Base-by-base conservation (phyloP, 306 rosid species). In the Lathyrus oleraceus region DNA sequence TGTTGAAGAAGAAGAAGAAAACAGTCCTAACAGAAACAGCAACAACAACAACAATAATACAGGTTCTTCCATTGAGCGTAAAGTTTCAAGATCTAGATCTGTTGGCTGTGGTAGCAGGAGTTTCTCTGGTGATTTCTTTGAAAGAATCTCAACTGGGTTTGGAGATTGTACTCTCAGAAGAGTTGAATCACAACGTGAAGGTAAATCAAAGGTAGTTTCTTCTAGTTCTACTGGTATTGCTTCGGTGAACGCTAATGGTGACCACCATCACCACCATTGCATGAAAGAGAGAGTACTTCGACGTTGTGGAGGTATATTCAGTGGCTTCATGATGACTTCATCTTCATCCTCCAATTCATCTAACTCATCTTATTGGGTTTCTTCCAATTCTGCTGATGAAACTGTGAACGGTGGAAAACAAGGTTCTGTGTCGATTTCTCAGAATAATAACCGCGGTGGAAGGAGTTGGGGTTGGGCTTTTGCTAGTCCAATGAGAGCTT, bases 101-200 rank as follows among this genome's bases (percentile, higher is more conserved):
- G 96, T 95, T 54, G 99, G 97, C 0, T 91, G 99, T 57, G 99
- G 99, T 11, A 91, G 97, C 79, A 80, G 96, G 39, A 95, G 99
- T 83, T 95, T 95, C 78, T 91, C 96, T 23, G 96, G 95, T 4
- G 97, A 95, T 40, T 87, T 95, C 60, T 95, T 95, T 51, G 99
- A 95, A 84, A 80, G 99, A 72, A 91, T 95, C 71, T 95, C 99
- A 7, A 91, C 99, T n/a, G 99, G 97, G 1, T 91, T 95, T 28
- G 97, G 99, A 3, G 97, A 95, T 42, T 95, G 97, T 54, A 89
- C 99, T 58, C 87, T 94, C 6, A 68, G 99, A 70, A 77, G 99
- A 52, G 97, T 91, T 4, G 96, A 91, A 65, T 94, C 98, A 9
- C 97, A 91, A 23, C 86, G 97, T 21, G 99, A 91, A 76, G 93